Percentiles rank a stretch among this genome's conserved stretches.
Conservation (phyloP, 1,139 yeast species). For the Suhomyces yuchorum region DNA sequence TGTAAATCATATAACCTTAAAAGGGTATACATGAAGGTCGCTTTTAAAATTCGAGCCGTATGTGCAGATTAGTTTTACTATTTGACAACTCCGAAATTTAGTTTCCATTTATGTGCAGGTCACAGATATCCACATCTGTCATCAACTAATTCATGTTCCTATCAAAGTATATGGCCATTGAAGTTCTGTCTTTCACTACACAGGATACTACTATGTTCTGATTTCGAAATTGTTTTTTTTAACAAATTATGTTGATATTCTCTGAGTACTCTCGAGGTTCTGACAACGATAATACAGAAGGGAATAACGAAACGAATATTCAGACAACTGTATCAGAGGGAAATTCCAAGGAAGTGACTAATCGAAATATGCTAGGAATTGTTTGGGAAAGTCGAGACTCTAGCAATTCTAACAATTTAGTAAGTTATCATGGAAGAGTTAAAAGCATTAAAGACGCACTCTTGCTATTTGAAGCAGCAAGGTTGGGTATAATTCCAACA, state of each 20-base stretch:
- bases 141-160: neutral
- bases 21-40: slow-evolving; percentile 1
- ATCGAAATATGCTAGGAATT: slow-evolving; percentile 1
- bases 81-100: slow-evolving; percentile 5
- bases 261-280: slow-evolving; percentile 20
- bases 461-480: slow-evolving; percentile 63
- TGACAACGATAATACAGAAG: slow-evolving; percentile 2
- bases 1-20: slow-evolving; percentile 5
- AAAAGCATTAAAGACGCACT: slow-evolving; percentile 64
- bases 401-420: slow-evolving; percentile 33
- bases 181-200: neutral
- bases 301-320: neutral
- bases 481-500: slow-evolving; percentile 57
- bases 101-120: neutral
- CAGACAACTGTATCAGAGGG: neutral
- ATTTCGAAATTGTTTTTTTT: neutral
- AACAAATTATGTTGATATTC: slow-evolving; percentile 18
- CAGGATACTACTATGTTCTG: neutral
- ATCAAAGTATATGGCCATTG: neutral
- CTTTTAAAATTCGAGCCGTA: slow-evolving; percentile 4
- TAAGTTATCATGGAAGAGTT: slow-evolving; percentile 63
- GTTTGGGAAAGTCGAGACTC: slow-evolving; percentile 7
- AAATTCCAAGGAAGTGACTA: neutral
- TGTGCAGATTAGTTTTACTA: slow-evolving; percentile 1
- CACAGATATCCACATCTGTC: slow-evolving; percentile 6